These are phyloP conservation scores for Teratosphaeriaceae sp. DNA, from an alignment of 2,329 filamentous ascomycete genomes.

Conservation along the genomic window DNA sequence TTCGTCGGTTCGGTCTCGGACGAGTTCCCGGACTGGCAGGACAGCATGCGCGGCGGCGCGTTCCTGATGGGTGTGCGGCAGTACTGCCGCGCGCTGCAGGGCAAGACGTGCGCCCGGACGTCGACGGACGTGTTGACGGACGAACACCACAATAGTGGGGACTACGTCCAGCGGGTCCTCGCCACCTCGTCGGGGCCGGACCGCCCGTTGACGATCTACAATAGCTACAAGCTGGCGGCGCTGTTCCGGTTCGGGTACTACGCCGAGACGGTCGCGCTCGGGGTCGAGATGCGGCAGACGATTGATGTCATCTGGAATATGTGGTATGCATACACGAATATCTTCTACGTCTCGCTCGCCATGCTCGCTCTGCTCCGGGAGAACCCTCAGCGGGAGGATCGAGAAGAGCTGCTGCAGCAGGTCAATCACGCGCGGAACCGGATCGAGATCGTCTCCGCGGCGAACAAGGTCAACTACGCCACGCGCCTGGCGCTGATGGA, in stretches of 20 bases:
- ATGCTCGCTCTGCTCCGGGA: constrained; percentile 35
- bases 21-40: constrained; percentile 65
- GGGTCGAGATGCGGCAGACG: constrained; percentile 34
- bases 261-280: constrained; percentile 37
- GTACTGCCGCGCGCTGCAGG: constrained; percentile 62
- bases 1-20: constrained; percentile 67
- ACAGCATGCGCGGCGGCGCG: constrained; percentile 64
- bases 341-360: constrained; percentile 38
- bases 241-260: constrained; percentile 39
- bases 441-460: constrained; percentile 57
- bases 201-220: constrained; percentile 61
- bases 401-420: constrained; percentile 45
- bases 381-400: constrained; percentile 31
- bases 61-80: constrained; percentile 62
- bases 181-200: constrained; percentile 50
- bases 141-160: constrained; percentile 53
- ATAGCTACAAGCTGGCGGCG: constrained; percentile 44
- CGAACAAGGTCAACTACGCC: constrained; percentile 65
- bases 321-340: constrained; percentile 35
- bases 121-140: constrained; percentile 58
- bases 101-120: constrained; percentile 56
- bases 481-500: constrained; percentile 62
- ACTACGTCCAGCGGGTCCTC: constrained; percentile 49
- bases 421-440: constrained; percentile 52
- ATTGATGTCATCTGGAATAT: constrained; percentile 34